A percentile compares a stretch with the other conserved stretches of the same genome.
These are phyloP conservation scores for Monilinia polystroma DNA, from an alignment of 2,329 filamentous ascomycete species.

Conservation along the genomic window DNA sequence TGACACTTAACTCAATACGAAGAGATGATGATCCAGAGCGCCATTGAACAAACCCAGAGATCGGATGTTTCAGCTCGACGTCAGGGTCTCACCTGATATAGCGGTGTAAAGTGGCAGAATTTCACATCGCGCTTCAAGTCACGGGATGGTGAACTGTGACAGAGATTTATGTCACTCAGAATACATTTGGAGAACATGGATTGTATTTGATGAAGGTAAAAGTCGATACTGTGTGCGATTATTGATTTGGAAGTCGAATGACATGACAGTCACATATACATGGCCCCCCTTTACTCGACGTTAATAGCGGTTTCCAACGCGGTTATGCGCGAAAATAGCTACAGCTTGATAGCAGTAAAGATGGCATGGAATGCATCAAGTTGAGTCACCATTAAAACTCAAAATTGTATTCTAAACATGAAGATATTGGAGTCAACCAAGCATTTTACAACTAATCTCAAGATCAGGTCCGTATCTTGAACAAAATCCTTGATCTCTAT, in stretches of 20 bases:
- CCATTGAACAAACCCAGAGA: background rate
- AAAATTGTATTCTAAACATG: background rate
- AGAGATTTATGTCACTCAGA: too few relatives aligned
- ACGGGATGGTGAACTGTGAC: too few relatives aligned
- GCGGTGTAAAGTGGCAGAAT: constrained; percentile 6
- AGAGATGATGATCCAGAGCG: background rate
- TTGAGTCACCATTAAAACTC: background rate
- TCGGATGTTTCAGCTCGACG: background rate
- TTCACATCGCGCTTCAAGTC: background rate
- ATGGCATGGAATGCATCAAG: background rate
- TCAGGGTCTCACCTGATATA: background rate
- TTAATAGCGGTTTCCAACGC: background rate
- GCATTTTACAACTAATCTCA: background rate
- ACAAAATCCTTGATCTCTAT: constrained; percentile 1
- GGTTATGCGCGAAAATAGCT: too few relatives aligned
- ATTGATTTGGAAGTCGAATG: too few relatives aligned
- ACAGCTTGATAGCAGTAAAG: too few relatives aligned
- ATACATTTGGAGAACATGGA: too few relatives aligned
- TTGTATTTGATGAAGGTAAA: too few relatives aligned
- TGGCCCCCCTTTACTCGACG: too few relatives aligned
- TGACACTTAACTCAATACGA: background rate
- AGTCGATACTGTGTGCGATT: too few relatives aligned
- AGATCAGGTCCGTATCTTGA: background rate
- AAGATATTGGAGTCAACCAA: background rate
- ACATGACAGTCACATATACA: too few relatives aligned